Percentiles rank a stretch among this genome's conserved stretches.
phyloP scores from a whole-genome alignment of 2,329 filamentous ascomycete species.

The Pezicula carpinea region DNA sequence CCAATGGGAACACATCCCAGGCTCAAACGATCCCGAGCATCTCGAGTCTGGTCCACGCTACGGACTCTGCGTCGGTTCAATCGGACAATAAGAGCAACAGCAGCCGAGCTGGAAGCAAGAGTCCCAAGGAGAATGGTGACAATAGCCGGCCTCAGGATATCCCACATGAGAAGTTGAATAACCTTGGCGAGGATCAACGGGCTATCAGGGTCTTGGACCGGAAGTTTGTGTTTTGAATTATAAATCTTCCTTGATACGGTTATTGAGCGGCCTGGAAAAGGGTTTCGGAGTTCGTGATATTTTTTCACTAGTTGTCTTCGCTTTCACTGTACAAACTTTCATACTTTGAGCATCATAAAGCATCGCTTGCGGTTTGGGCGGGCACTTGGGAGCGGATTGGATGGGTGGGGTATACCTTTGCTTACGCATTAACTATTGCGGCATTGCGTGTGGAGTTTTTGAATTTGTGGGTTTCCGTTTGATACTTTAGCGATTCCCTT shows the following conservation, averaged over 20 bases:
- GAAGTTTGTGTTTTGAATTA: conserved; percentile 41
- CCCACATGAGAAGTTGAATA: conserved; percentile 48
- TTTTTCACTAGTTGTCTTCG: background rate
- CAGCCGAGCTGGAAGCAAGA: conserved; percentile 22
- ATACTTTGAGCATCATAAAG: no score
- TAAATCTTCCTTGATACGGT: background rate
- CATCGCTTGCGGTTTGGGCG: no score
- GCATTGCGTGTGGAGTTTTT: conserved; percentile 1
- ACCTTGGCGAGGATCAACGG: conserved; percentile 55
- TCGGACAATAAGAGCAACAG: conserved; percentile 26
- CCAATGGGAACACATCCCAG: conserved; percentile 15
- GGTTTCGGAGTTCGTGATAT: background rate
- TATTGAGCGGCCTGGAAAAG: no score
- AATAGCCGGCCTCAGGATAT: conserved; percentile 45
- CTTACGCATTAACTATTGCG: conserved; percentile 2
- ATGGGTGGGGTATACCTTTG: background rate
- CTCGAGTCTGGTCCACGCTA: conserved; percentile 25
- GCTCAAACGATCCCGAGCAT: conserved; percentile 28
- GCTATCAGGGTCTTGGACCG: conserved; percentile 62
- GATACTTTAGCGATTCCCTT: background rate
- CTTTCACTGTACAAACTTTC: background rate
- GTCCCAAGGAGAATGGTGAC: conserved; percentile 17
- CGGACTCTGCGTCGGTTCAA: conserved; percentile 23
- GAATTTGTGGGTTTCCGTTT: background rate
- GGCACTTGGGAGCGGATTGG: no score